Conservation (phyloP, 352 stramenopile species). For the Blastocystis sp. region DNA sequence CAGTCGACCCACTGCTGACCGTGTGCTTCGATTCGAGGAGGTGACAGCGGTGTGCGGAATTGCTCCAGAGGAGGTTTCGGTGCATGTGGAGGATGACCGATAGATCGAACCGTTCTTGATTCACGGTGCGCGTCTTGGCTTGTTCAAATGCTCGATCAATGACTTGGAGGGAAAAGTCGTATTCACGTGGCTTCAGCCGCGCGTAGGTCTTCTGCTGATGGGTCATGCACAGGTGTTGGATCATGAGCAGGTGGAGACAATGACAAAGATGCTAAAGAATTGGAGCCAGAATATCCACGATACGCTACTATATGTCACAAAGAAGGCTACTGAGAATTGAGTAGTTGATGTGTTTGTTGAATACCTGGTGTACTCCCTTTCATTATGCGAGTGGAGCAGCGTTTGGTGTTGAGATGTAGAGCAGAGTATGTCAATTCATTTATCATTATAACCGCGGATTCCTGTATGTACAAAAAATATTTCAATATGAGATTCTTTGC, state of each 20-base stretch:
- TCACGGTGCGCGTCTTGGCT: constrained; percentile 2
- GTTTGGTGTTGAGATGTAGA: neutral
- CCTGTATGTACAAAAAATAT: neutral
- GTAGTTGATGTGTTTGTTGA: neutral
- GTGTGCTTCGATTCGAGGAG: neutral
- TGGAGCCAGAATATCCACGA: constrained; percentile 36
- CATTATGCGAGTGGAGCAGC: too few relatives aligned
- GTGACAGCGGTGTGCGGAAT: neutral
- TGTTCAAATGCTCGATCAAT: constrained; percentile 42
- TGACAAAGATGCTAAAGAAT: constrained; percentile 27
- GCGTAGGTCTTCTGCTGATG: neutral
- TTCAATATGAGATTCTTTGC: neutral
- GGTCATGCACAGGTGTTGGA: constrained; percentile 6
- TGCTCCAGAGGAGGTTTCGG: neutral
- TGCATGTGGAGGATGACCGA: neutral
- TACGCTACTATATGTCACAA: constrained; percentile 46
- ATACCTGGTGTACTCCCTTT: neutral
- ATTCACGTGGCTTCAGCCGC: constrained; percentile 32
- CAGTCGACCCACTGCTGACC: neutral
- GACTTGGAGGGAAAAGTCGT: constrained; percentile 27
- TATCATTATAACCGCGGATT: neutral
- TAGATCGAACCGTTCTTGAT: constrained; percentile 57
- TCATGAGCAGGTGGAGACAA: constrained; percentile 12
- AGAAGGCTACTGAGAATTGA: constrained; percentile 26
- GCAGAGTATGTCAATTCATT: neutral